Evolutionary conservation across 345 rosid genomes (phyloP).

Genomic region (Eutrema japonicum): DNA sequence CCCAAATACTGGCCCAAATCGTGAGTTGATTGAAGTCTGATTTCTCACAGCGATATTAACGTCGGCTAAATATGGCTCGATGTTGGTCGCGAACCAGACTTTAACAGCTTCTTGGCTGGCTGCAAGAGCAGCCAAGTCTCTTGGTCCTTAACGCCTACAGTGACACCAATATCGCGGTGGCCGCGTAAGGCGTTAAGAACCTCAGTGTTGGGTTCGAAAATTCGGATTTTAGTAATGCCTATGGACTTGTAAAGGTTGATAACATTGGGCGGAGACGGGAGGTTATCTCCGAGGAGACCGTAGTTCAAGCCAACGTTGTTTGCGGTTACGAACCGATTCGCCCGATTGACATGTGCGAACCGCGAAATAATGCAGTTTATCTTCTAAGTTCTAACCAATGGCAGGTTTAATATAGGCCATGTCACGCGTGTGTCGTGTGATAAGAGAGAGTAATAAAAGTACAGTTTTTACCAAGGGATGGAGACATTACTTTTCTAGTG

Average conservation of each 20-base stretch:
- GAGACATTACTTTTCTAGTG: too few relatives aligned
- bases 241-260: slow-evolving; percentile 44
- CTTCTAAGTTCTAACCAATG: too few relatives aligned
- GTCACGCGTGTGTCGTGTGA: too few relatives aligned
- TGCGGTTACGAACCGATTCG: background rate
- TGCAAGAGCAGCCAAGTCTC: slow-evolving; percentile 44
- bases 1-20: too few relatives aligned
- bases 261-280: slow-evolving; percentile 47
- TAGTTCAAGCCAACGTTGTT: slow-evolving; percentile 47
- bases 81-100: slow-evolving; percentile 34
- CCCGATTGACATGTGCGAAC: too few relatives aligned
- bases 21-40: too few relatives aligned
- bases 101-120: slow-evolving; percentile 34
- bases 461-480: too few relatives aligned
- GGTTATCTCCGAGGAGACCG: slow-evolving; percentile 53
- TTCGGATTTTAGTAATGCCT: slow-evolving; percentile 31
- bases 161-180: slow-evolving; percentile 28
- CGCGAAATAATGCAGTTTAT: too few relatives aligned
- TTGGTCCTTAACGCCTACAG: slow-evolving; percentile 41
- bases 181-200: slow-evolving; percentile 48
- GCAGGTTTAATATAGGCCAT: too few relatives aligned
- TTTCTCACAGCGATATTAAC: too few relatives aligned
- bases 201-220: slow-evolving; percentile 43
- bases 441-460: too few relatives aligned
- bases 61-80: slow-evolving; percentile 40